These are phyloP conservation scores for Cytidiella melzeri DNA, from an alignment of 768 basidiomycete species.

Conservation along the genomic window DNA sequence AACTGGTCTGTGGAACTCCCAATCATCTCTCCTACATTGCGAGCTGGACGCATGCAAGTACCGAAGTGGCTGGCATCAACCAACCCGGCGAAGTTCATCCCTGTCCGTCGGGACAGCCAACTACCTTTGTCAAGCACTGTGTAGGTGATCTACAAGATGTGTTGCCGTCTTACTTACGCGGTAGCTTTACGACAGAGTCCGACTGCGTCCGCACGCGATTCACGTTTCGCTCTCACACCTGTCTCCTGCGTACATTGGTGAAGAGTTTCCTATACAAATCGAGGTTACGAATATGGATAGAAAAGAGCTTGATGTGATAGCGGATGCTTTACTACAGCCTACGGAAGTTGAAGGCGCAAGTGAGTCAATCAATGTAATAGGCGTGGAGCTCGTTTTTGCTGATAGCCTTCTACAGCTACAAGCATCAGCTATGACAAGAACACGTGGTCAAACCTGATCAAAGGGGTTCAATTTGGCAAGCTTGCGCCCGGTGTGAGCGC, in stretches of 20 bases:
- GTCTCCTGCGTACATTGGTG: slow-evolving; percentile 72
- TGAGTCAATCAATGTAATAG: slow-evolving; percentile 26
- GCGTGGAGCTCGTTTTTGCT: background rate
- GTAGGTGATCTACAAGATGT: background rate
- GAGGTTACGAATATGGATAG: slow-evolving; percentile 69
- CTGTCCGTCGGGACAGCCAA: slow-evolving; percentile 40
- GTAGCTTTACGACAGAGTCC: slow-evolving; percentile 38
- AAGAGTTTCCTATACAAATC: slow-evolving; percentile 70
- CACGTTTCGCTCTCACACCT: slow-evolving; percentile 50
- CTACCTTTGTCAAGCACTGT: slow-evolving; percentile 43
- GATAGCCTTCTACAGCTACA: slow-evolving; percentile 38
- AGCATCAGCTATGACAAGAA: slow-evolving; percentile 55
- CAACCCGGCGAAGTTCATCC: slow-evolving; percentile 46
- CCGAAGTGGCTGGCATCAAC: slow-evolving; percentile 55
- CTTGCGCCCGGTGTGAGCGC: slow-evolving; percentile 52
- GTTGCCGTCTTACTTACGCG: slow-evolving; percentile 5
- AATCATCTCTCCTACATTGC: slow-evolving; percentile 32
- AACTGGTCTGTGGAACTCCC: slow-evolving; percentile 66
- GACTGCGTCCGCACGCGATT: slow-evolving; percentile 55
- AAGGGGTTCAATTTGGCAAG: slow-evolving; percentile 61
- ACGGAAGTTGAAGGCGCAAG: slow-evolving; percentile 69
- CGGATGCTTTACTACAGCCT: slow-evolving; percentile 79
- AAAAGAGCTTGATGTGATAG: slow-evolving; percentile 55
- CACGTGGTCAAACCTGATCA: slow-evolving; percentile 66
- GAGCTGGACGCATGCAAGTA: slow-evolving; percentile 24